These are phyloP conservation scores for Corymbia maculata DNA, from an alignment of 345 rosid species.

Conservation along the genomic window DNA sequence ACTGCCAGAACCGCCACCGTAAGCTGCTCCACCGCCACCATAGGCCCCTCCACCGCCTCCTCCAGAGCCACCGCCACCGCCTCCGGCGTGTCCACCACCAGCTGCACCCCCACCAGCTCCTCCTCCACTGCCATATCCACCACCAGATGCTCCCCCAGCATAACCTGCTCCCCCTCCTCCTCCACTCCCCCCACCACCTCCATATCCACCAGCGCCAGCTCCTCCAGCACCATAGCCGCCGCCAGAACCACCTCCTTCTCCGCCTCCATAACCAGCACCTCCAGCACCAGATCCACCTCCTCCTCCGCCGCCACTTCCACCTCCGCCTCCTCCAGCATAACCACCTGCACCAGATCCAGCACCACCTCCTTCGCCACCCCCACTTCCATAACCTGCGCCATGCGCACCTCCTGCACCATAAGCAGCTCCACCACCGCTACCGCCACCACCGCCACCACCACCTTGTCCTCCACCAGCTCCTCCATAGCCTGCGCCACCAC, in stretches of 20 bases:
- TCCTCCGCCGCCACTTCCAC: not conserved
- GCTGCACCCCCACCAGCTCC: slow-evolving; percentile 22
- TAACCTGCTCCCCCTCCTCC: slow-evolving; percentile 17
- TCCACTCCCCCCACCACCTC: slow-evolving; percentile 7
- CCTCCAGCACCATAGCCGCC: slow-evolving; percentile 7
- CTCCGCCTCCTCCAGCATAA: not conserved
- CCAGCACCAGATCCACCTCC: not conserved
- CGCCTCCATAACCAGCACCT: slow-evolving; percentile 4
- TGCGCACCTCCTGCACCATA: slow-evolving; percentile 14
- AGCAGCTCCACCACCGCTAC: slow-evolving; percentile 13
- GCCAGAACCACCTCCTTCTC: slow-evolving; percentile 3
- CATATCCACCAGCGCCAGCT: slow-evolving; percentile 3
- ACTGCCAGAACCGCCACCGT: slow-evolving; percentile 25
- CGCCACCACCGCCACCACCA: slow-evolving; percentile 8
- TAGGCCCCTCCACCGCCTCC: slow-evolving; percentile 10
- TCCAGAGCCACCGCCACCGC: slow-evolving; percentile 25
- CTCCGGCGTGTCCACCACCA: slow-evolving; percentile 6
- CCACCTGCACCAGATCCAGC: slow-evolving; percentile 1
- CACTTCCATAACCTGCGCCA: slow-evolving; percentile 2
- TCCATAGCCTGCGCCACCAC: slow-evolving; percentile 10
- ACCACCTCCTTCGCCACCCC: slow-evolving; percentile 5
- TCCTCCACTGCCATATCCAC: slow-evolving; percentile 8
- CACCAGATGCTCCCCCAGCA: slow-evolving; percentile 12
- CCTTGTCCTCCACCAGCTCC: slow-evolving; percentile 14
- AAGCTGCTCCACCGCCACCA: slow-evolving; percentile 32